Percentiles rank a stretch among this genome's conserved stretches.
phyloP scores from a whole-genome alignment of 2,329 filamentous ascomycete genomes.

The Ophiostoma fasciatum region DNA sequence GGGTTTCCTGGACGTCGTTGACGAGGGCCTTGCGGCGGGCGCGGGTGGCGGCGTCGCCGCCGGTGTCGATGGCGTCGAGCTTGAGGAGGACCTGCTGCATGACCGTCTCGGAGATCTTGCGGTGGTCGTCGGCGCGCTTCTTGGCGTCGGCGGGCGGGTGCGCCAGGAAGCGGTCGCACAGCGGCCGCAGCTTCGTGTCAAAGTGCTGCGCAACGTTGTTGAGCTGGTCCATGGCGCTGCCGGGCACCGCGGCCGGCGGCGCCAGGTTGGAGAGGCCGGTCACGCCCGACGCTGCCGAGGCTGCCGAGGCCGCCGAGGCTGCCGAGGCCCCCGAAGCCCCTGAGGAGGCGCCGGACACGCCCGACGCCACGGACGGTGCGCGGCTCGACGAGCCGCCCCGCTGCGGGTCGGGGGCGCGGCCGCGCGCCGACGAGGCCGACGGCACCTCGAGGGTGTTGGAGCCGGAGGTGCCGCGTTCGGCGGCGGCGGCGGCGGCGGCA shows the following conservation, averaged over 20 bases:
- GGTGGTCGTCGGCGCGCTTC: constrained; percentile 60
- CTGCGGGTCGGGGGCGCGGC: constrained; percentile 19
- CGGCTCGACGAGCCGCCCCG: constrained; percentile 20
- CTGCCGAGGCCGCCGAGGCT: too few relatives aligned
- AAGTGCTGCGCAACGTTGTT: constrained; percentile 52
- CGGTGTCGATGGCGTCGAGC: constrained; percentile 60
- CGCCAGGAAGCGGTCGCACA: constrained; percentile 45
- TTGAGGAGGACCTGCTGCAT: constrained; percentile 65
- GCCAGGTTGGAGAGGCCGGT: constrained; percentile 10
- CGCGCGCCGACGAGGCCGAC: too few relatives aligned
- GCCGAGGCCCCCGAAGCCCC: constrained; percentile 18
- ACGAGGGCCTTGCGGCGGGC: constrained; percentile 56
- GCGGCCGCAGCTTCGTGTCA: constrained; percentile 45
- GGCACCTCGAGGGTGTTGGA: constrained; percentile 18
- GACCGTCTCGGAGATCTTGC: constrained; percentile 59
- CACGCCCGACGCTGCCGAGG: constrained; percentile 14
- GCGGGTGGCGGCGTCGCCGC: constrained; percentile 51
- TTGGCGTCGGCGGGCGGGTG: constrained; percentile 50
- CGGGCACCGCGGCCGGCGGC: constrained; percentile 21
- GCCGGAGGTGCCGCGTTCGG: too few relatives aligned
- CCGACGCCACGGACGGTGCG: constrained; percentile 23
- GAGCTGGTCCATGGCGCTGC: constrained; percentile 44
- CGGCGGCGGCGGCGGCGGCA: too few relatives aligned
- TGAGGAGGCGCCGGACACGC: constrained; percentile 8
- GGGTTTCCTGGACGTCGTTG: constrained; percentile 50